Conservation (phyloP, 306 rosid genomes). For the Cajanus cajan region DNA sequence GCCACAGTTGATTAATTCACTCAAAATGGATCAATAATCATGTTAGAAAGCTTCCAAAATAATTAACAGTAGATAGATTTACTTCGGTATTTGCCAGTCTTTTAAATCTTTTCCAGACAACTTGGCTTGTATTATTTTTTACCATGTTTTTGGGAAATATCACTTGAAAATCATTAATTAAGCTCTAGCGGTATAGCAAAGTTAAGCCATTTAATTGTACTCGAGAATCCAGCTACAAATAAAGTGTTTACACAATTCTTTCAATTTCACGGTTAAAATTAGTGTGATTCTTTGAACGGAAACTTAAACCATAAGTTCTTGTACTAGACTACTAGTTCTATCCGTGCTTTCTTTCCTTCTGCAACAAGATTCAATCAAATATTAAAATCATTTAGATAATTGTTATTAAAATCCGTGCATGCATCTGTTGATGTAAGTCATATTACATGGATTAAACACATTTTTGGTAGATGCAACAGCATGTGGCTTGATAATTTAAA, state of each 20-base stretch:
- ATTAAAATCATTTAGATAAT: not conserved
- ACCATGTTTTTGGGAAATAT: conserved; percentile 4
- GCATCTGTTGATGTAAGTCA: conserved; percentile 1
- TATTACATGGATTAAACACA: conserved; percentile 11
- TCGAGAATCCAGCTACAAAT: not conserved
- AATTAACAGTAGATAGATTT: not conserved
- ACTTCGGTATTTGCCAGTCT: conserved; percentile 10
- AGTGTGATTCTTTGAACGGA: not conserved
- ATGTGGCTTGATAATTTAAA: not conserved
- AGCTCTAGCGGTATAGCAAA: conserved; percentile 15
- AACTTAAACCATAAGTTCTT: conserved; percentile 12
- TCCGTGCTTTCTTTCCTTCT: conserved; percentile 5
- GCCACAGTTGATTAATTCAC: conserved; percentile 5
- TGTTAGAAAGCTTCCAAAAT: conserved; percentile 9
- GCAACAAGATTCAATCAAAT: conserved; percentile 5
- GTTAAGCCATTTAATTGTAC: not conserved
- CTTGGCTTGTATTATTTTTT: not conserved
- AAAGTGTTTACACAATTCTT: not conserved
- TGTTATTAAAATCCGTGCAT: conserved; percentile 3
- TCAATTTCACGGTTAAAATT: not conserved
- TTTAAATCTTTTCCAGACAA: conserved; percentile 7
- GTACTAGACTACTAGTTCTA: not conserved
- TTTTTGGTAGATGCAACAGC: not conserved
- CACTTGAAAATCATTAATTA: not conserved
- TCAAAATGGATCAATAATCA: conserved; percentile 14